Evolutionary conservation across 23 red algal genomes (phyloP), one percentile per base, ranked within the genome.

Genomic region (Gracilaria caudata): DNA sequence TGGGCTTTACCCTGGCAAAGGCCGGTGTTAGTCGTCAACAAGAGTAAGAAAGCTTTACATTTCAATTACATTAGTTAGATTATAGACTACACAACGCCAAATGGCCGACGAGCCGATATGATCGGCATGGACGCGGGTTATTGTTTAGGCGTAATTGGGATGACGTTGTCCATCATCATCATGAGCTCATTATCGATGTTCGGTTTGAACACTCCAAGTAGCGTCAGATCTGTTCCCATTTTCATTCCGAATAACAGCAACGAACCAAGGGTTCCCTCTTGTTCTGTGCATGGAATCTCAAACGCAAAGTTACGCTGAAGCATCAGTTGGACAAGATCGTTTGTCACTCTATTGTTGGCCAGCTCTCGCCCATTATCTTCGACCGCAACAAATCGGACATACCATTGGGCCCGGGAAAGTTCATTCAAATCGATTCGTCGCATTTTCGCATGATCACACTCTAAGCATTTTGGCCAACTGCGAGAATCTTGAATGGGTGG

Each of bases 131-230:
- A 28, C 45, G 13, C 45, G 45, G 11, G 3, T 60, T 28, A 60
- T 28, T 60, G 57, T 12, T 60, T 60, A 9, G 57, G 57, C 4
- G 57, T 23, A 29, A 60, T 60, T 4, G 57, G 57, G 57, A 60
- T 60, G 23, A 28, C 23, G 57, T 60, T 60, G 25, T 60, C 57
- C 57, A 60, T 60, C 57, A 60, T 71, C 65, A 71, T 71, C 34
- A 71, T 36, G 6, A 71, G 7, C 1, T 71, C 65, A 41, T 71
- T 71, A 39, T 36, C 34, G 37, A 71, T 71, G 36, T 24, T 79
- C 12, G 86, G 86, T 66, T 63, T 64, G 77, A 93, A 93, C 39
- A 93, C 90, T 20, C 90, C 90, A 46, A 93, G 39, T 46, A 93
- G 53, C 5, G 71, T 36, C 20, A 35, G 63, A 51, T 47, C 28